Conservation (phyloP, 495 filamentous ascomycete species). For the Hyaloscypha bicolor region DNA sequence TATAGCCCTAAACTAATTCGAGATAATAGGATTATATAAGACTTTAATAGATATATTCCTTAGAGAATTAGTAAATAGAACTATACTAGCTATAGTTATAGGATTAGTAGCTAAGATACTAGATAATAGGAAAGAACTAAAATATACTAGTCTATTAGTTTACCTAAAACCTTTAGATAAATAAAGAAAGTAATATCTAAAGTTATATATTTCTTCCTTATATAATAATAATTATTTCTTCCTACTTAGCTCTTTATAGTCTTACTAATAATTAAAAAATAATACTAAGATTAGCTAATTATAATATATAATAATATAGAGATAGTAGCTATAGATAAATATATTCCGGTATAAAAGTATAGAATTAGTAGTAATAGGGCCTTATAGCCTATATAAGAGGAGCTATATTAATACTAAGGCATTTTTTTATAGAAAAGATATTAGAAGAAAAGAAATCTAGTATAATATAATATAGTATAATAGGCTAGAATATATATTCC, state of each 20-base stretch:
- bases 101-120: conserved; percentile 22
- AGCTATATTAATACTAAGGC: too few relatives aligned
- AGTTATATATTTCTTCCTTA: not conserved
- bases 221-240: conserved; percentile 3
- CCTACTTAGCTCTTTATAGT: conserved; percentile 13
- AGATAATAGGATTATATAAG: conserved; percentile 5
- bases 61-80: conserved; percentile 17
- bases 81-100: conserved; percentile 16
- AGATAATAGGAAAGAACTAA: conserved; percentile 15
- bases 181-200: not conserved
- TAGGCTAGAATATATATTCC: not conserved
- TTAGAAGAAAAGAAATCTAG: not conserved
- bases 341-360: conserved; percentile 20
- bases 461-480: not conserved
- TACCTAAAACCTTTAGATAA: conserved; percentile 12
- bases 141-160: conserved; percentile 15
- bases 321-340: conserved; percentile 4
- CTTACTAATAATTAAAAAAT: conserved; percentile 17
- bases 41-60: too few relatives aligned
- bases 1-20: conserved; percentile 11
- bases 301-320: not conserved
- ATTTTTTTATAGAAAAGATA: not conserved
- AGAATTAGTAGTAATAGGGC: conserved; percentile 19
- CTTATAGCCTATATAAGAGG: not conserved
- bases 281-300: conserved; percentile 15